Evolutionary conservation across 2,329 filamentous ascomycete species (phyloP).

Genomic region (Penicillium sp.): DNA sequence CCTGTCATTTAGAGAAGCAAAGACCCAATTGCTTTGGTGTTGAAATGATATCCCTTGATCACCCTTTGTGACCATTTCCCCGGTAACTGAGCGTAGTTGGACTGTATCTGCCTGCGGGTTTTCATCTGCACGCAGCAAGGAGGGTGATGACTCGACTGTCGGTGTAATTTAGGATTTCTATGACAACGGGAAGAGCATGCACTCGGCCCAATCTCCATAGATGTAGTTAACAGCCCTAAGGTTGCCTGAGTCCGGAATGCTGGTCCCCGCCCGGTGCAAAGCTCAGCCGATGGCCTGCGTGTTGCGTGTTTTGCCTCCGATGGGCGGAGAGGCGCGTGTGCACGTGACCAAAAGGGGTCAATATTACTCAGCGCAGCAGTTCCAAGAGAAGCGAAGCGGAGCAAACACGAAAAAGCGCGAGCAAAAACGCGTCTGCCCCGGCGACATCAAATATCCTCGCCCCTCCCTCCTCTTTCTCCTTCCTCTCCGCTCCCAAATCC

Average conservation of each 20-base stretch:
- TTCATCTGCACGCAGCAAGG: constrained; percentile 16
- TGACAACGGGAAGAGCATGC: neutral
- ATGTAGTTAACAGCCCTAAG: too few relatives aligned
- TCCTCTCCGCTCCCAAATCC: constrained; percentile 20
- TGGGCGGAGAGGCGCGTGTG: constrained; percentile 11
- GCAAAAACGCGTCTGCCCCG: constrained; percentile 36
- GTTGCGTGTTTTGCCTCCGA: neutral
- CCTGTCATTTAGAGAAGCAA: constrained; percentile 17
- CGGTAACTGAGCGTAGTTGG: neutral
- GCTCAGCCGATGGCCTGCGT: constrained; percentile 13
- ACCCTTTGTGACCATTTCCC: neutral
- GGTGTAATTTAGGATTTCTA: neutral
- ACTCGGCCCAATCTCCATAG: too few relatives aligned
- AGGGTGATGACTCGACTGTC: constrained; percentile 9
- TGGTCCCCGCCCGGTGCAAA: constrained; percentile 11
- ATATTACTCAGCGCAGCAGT: constrained; percentile 18
- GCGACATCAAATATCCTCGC: constrained; percentile 40
- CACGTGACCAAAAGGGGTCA: constrained; percentile 30
- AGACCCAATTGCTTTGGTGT: constrained; percentile 16
- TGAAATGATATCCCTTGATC: constrained; percentile 9
- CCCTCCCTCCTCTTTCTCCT: constrained; percentile 17
- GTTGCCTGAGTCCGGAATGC: constrained; percentile 27
- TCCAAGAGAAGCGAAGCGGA: constrained; percentile 31
- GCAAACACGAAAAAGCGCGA: constrained; percentile 43
- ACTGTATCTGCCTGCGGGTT: neutral